Percentiles rank a stretch among this genome's conserved stretches.
These are phyloP conservation scores for Carex pumila DNA, from an alignment of 176 grass and related monocot species.

Conservation along the genomic window DNA sequence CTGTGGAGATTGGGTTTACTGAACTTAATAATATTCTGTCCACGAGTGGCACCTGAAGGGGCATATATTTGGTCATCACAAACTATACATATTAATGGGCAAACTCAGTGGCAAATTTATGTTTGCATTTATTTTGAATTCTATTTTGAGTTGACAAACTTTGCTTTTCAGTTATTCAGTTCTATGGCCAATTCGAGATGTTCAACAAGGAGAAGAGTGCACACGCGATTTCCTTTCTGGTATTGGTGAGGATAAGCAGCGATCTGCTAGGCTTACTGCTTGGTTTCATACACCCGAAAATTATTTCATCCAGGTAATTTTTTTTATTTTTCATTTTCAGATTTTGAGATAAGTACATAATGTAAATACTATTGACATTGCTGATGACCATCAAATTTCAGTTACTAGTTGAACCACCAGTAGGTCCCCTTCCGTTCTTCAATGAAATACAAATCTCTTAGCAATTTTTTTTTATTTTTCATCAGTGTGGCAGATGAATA, in stretches of 20 bases:
- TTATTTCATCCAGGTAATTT: conserved; percentile 76
- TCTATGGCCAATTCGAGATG: conserved; percentile 67
- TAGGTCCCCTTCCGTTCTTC: neutral
- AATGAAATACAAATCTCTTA: neutral
- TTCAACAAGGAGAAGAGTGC: conserved; percentile 75
- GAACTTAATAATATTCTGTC: neutral
- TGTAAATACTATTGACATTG: neutral
- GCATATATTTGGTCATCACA: neutral
- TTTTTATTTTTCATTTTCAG: neutral
- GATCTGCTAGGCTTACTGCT: conserved; percentile 93
- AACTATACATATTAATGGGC: neutral
- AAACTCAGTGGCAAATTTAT: neutral
- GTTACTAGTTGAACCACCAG: neutral
- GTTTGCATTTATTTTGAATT: neutral
- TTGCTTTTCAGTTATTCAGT: conserved; percentile 76
- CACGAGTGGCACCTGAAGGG: neutral
- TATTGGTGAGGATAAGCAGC: conserved; percentile 73
- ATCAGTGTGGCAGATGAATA: neutral
- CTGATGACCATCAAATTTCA: neutral
- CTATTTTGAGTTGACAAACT: neutral
- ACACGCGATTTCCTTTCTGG: conserved; percentile 87
- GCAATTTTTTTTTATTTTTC: conserved; percentile 3
- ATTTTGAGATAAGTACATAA: neutral
- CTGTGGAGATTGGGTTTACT: neutral
- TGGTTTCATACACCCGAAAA: conserved; percentile 95